Conservation (phyloP, 345 rosid species). For the Arabidopsis suecica region DNA sequence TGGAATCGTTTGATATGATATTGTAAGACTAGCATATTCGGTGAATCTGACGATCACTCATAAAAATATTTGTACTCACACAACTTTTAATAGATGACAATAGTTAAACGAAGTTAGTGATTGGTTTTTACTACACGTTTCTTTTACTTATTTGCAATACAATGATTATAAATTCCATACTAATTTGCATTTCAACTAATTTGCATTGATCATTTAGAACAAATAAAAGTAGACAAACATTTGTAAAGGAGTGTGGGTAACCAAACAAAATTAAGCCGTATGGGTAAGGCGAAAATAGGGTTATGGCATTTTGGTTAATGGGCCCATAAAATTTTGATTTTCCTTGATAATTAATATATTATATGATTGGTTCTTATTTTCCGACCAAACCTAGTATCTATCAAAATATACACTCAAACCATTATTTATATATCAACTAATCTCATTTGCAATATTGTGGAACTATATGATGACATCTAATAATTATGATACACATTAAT, state of each 20-base stretch:
- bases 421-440: too few species aligned
- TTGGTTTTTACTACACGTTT: background rate
- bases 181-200: background rate
- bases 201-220: background rate
- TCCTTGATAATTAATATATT: background rate
- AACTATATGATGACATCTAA: conserved; percentile 15
- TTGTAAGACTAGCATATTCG: background rate
- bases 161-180: background rate
- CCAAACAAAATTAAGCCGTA: conserved; percentile 32
- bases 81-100: background rate
- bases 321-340: background rate
- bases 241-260: conserved; percentile 36
- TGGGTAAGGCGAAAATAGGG: conserved; percentile 31
- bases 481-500: background rate
- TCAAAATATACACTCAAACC: conserved; percentile 30
- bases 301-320: conserved; percentile 28
- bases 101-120: background rate
- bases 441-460: too few species aligned
- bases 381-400: conserved; percentile 34
- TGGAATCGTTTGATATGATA: background rate
- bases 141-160: background rate
- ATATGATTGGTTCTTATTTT: conserved; percentile 33
- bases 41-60: conserved; percentile 10
- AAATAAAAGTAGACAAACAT: conserved; percentile 6
- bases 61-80: background rate